Evolutionary conservation across 73 alveolate genomes (phyloP), one percentile per base, ranked within the genome.

Genomic region (Symbiodinium pilosum): DNA sequence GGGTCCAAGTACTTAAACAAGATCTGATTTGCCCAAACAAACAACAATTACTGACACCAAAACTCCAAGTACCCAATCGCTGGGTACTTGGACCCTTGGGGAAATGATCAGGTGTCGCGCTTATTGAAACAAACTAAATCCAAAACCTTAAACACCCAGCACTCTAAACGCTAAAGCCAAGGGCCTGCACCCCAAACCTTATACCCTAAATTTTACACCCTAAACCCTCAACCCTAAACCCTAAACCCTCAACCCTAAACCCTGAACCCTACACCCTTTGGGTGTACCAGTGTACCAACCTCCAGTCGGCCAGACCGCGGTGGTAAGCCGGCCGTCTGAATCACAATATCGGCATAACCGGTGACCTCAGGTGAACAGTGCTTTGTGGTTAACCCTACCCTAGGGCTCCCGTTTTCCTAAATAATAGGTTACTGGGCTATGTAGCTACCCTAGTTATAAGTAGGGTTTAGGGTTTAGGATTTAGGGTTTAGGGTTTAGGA

Each of bases 281-380:
- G 85, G 9, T 39, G 41, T 51, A n/a, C n/a, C n/a, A n/a, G n/a
- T n/a, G n/a, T n/a, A n/a, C n/a, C n/a, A n/a, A 34, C 88, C 97
- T 91, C 97, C 97, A 91, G 30, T 30, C 97, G 97, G 14, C 97
- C 97, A 38, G 51, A 21, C n/a, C 97, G 87, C 12, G 97, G 97
- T 4, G 97, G 97, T 88, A 91, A 30, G 24, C 97, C 97, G 11
- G 97, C 97, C 21, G 97, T 91, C 75, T 91, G 88, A 64, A 91
- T 91, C 42, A 91, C 97, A 28, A 91, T 91, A 52, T 91, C 97
- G 11, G 97, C 51, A 86, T 68, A 91, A 52, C 97, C 97, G 21
- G 97, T 91, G 54, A 91, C 97, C 97, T 91, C 43, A 43, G 64
- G n/a, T n/a, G n/a, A n/a, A n/a, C n/a, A n/a, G n/a, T n/a, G n/a